phyloP scores from a whole-genome alignment of 1,139 yeast genomes.

The Scheffersomyces illinoinensis region DNA sequence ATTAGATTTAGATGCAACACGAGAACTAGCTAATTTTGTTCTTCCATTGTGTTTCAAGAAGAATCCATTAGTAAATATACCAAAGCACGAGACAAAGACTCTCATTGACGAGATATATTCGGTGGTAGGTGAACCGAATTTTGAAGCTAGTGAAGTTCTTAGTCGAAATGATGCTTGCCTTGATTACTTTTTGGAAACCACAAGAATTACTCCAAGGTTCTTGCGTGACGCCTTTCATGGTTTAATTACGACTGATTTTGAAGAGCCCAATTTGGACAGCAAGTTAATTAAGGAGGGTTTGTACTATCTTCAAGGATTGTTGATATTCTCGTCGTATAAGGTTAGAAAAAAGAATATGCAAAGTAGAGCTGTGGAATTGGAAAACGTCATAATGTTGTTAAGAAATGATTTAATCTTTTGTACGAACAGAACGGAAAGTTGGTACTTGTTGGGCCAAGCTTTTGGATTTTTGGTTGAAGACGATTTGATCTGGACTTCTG shows the following conservation, averaged over 20 bases:
- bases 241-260: conserved; percentile 36
- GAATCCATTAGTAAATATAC: conserved; percentile 57
- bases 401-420: conserved; percentile 68
- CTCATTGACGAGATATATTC: conserved; percentile 73
- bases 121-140: conserved; percentile 68
- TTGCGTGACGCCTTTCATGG: conserved; percentile 65
- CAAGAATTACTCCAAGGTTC: conserved; percentile 48
- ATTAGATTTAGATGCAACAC: conserved; percentile 47
- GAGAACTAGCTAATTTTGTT: conserved; percentile 59
- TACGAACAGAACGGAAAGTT: conserved; percentile 73
- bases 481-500: conserved; percentile 89
- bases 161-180: conserved; percentile 45
- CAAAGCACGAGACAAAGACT: conserved; percentile 69
- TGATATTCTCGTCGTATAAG: conserved; percentile 65
- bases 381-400: conserved; percentile 66
- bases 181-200: conserved; percentile 52
- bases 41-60: conserved; percentile 62
- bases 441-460: conserved; percentile 84
- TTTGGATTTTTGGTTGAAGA: conserved; percentile 82
- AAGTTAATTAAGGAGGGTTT: conserved; percentile 50
- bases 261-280: conserved; percentile 8
- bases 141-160: conserved; percentile 33
- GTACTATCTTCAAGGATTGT: conserved; percentile 71
- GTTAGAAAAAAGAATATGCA: conserved; percentile 73
- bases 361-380: conserved; percentile 79